phyloP scores from a whole-genome alignment of 768 basidiomycete genomes.

The Lyophyllum shimeji region DNA sequence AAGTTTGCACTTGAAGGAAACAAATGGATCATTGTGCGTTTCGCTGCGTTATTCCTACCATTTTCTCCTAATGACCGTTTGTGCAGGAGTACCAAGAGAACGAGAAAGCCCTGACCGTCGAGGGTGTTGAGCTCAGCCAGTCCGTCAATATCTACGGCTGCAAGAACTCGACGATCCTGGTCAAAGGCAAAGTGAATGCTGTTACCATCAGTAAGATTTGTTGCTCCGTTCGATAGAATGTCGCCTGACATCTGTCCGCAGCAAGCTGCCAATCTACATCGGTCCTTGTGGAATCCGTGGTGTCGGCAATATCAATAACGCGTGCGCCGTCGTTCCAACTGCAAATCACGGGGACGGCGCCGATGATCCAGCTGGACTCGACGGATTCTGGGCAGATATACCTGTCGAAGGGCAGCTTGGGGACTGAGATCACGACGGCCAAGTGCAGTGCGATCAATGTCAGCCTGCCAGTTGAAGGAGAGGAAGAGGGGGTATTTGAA shows the following conservation, averaged over 20 bases:
- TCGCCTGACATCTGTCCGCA: constrained; percentile 28
- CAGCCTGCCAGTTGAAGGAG: constrained; percentile 79
- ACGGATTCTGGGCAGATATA: constrained; percentile 96
- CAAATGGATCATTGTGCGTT: constrained; percentile 88
- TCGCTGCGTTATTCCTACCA: not conserved
- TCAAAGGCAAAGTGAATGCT: constrained; percentile 95
- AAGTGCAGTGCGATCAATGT: constrained; percentile 95
- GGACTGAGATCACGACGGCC: constrained; percentile 85
- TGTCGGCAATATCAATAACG: constrained; percentile 88
- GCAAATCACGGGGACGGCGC: constrained; percentile 87
- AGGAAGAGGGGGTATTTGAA: constrained; percentile 89
- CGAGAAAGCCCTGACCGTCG: constrained; percentile 67
- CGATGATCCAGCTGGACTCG: constrained; percentile 91
- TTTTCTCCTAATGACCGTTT: not conserved
- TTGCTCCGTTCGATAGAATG: constrained; percentile 11
- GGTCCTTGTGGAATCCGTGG: constrained; percentile 86
- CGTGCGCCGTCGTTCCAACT: constrained; percentile 91
- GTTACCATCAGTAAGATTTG: constrained; percentile 71
- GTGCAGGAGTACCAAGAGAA: constrained; percentile 90
- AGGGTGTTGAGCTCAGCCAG: constrained; percentile 76
- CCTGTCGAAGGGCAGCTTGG: constrained; percentile 78
- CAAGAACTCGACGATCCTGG: constrained; percentile 77
- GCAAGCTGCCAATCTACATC: constrained; percentile 89
- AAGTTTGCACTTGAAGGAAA: constrained; percentile 89
- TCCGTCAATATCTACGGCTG: constrained; percentile 88